These are phyloP conservation scores for Pichia sp. DNA, from an alignment of 1,139 yeast genomes.

Conservation along the genomic window DNA sequence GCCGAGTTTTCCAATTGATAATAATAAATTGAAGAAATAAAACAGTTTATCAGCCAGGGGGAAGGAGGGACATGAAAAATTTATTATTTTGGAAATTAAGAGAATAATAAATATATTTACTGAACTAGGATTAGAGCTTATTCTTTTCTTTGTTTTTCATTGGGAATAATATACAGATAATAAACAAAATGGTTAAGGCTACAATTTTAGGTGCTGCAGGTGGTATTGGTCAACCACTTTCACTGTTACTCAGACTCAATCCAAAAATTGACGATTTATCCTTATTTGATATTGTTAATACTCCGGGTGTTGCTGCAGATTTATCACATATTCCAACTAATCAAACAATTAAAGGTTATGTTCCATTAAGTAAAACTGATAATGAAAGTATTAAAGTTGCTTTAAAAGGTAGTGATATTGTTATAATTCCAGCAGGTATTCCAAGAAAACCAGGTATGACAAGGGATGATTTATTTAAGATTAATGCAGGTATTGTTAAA, in stretches of 20 bases:
- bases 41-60: no score
- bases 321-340: slow-evolving; percentile 62
- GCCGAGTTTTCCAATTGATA: no score
- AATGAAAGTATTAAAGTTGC: slow-evolving; percentile 34
- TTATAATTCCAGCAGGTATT: slow-evolving; percentile 63
- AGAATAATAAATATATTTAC: no score
- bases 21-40: no score
- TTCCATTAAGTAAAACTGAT: slow-evolving; percentile 46
- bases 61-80: no score
- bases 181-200: slow-evolving; percentile 40
- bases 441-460: slow-evolving; percentile 81
- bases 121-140: no score
- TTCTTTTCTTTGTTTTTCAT: neutral
- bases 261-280: slow-evolving; percentile 50
- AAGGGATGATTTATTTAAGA: slow-evolving; percentile 67
- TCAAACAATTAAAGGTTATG: slow-evolving; percentile 51
- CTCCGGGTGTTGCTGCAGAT: slow-evolving; percentile 69
- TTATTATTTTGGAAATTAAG: no score
- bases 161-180: neutral
- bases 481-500: slow-evolving; percentile 63
- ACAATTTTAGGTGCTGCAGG: slow-evolving; percentile 77
- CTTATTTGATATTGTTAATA: slow-evolving; percentile 60
- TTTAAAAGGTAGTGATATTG: slow-evolving; percentile 50
- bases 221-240: slow-evolving; percentile 74
- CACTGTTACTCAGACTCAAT: slow-evolving; percentile 55